A percentile compares a stretch with the other conserved stretches of the same genome.
These are phyloP conservation scores for Radiomyces spectabilis DNA, from an alignment of 192 early-diverging fungal species.

Conservation along the genomic window DNA sequence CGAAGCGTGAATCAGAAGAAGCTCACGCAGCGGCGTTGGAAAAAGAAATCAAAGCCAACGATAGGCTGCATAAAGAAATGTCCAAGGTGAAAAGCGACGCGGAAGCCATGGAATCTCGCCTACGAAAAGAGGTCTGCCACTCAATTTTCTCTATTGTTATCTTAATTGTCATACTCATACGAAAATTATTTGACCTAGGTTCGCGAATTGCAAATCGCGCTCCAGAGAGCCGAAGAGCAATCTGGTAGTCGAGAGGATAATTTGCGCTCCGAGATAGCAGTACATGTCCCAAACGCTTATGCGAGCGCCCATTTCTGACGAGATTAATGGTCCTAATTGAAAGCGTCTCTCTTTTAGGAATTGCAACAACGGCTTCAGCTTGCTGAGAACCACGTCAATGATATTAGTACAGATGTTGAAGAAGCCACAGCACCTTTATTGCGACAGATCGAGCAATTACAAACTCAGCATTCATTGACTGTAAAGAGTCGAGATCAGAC, in stretches of 20 bases:
- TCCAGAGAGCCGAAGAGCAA: slow-evolving; percentile 32
- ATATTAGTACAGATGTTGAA: slow-evolving; percentile 28
- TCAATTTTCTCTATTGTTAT: not conserved
- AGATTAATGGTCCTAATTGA: too few species aligned
- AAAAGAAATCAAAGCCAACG: slow-evolving; percentile 37
- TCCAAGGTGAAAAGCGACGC: slow-evolving; percentile 19
- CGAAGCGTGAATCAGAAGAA: slow-evolving; percentile 17
- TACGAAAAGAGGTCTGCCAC: slow-evolving; percentile 16
- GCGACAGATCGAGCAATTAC: slow-evolving; percentile 36
- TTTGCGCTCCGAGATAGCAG: slow-evolving; percentile 28
- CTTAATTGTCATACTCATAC: slow-evolving; percentile 7
- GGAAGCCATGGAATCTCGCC: slow-evolving; percentile 20
- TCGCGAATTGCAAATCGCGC: slow-evolving; percentile 34
- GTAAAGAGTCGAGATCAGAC: slow-evolving; percentile 37
- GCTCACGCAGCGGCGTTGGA: slow-evolving; percentile 37
- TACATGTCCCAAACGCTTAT: not conserved
- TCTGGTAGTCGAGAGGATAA: slow-evolving; percentile 36
- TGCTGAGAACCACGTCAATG: slow-evolving; percentile 31
- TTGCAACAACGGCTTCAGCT: slow-evolving; percentile 34
- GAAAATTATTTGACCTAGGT: slow-evolving; percentile 30
- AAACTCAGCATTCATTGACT: slow-evolving; percentile 30
- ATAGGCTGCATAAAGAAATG: slow-evolving; percentile 34
- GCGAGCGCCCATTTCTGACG: too few species aligned
- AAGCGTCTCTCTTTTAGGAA: too few species aligned
- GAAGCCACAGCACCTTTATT: slow-evolving; percentile 36